Conservation (phyloP, 495 filamentous ascomycete genomes). For the Staphylotrichum tortipilum region DNA sequence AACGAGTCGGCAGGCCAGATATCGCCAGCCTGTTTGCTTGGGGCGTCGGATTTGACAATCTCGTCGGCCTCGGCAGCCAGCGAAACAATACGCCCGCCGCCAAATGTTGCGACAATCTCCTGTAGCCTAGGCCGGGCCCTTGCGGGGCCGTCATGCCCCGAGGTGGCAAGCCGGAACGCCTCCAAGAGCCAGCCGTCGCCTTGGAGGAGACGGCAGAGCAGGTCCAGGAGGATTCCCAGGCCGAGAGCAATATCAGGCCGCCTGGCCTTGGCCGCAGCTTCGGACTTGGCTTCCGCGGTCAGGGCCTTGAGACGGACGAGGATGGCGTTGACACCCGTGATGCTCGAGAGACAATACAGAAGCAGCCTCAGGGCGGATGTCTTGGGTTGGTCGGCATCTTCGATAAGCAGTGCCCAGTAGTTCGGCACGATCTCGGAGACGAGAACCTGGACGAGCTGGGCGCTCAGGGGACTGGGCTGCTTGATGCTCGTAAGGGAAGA, state of each 20-base stretch:
- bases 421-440: conserved; percentile 63
- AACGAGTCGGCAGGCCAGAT: conserved; percentile 60
- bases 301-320: conserved; percentile 50
- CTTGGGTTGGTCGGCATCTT: conserved; percentile 26
- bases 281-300: conserved; percentile 35
- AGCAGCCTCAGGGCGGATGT: conserved; percentile 37
- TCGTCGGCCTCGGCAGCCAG: conserved; percentile 67
- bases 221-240: conserved; percentile 34
- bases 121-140: conserved; percentile 24
- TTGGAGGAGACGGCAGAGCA: conserved; percentile 47
- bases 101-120: conserved; percentile 46
- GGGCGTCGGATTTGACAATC: conserved; percentile 28
- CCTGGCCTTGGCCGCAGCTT: conserved; percentile 23
- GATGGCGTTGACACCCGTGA: conserved; percentile 64
- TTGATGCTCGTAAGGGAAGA: conserved; percentile 48
- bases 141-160: background rate
- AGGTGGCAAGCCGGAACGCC: conserved; percentile 38
- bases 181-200: conserved; percentile 43
- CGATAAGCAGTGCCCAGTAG: conserved; percentile 60
- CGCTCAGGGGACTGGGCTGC: conserved; percentile 52
- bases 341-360: conserved; percentile 58
- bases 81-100: conserved; percentile 63
- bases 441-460: conserved; percentile 63
- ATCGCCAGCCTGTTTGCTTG: background rate
- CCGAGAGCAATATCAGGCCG: conserved; percentile 30